Evolutionary conservation across 768 basidiomycete genomes (phyloP).

Genomic region (Mycena belliarum): DNA sequence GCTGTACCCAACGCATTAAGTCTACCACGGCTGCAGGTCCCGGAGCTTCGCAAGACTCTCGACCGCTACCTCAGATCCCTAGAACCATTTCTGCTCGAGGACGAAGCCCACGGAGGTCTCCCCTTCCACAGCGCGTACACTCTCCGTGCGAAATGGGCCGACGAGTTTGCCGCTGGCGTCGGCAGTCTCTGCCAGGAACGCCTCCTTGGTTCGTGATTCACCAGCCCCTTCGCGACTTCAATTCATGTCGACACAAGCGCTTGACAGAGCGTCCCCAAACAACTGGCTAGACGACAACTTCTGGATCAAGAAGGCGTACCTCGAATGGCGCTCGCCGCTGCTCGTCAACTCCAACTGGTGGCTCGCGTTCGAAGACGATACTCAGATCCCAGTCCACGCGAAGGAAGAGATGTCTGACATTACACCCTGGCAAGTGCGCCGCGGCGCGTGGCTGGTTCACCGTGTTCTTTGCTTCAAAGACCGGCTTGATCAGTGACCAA

Average conservation of each 20-base stretch:
- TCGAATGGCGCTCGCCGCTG: slow-evolving; percentile 83
- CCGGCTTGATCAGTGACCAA: slow-evolving; percentile 58
- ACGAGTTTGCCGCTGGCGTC: slow-evolving; percentile 71
- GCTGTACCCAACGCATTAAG: slow-evolving; percentile 24
- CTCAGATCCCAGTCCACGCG: slow-evolving; percentile 52
- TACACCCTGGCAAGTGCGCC: slow-evolving; percentile 81
- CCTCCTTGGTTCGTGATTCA: slow-evolving; percentile 53
- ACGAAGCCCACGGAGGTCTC: slow-evolving; percentile 58
- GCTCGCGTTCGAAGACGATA: slow-evolving; percentile 82
- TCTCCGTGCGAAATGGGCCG: slow-evolving; percentile 57
- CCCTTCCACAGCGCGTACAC: slow-evolving; percentile 53
- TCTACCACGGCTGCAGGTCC: slow-evolving; percentile 80
- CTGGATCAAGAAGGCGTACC: slow-evolving; percentile 87
- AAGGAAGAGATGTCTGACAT: slow-evolving; percentile 45
- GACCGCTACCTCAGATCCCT: slow-evolving; percentile 78
- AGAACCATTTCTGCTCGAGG: slow-evolving; percentile 77
- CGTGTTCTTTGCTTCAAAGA: slow-evolving; percentile 75
- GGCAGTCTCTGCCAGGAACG: slow-evolving; percentile 72
- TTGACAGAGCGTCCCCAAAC: slow-evolving; percentile 79
- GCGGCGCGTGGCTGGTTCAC: slow-evolving; percentile 80
- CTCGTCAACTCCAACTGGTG: slow-evolving; percentile 96
- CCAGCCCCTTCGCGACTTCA: slow-evolving; percentile 10
- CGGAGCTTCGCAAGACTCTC: slow-evolving; percentile 72
- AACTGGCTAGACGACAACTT: slow-evolving; percentile 97
- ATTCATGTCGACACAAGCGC: slow-evolving; percentile 45